Conservation (phyloP, 2,329 filamentous ascomycete species). For the Penicillium brasilianum region DNA sequence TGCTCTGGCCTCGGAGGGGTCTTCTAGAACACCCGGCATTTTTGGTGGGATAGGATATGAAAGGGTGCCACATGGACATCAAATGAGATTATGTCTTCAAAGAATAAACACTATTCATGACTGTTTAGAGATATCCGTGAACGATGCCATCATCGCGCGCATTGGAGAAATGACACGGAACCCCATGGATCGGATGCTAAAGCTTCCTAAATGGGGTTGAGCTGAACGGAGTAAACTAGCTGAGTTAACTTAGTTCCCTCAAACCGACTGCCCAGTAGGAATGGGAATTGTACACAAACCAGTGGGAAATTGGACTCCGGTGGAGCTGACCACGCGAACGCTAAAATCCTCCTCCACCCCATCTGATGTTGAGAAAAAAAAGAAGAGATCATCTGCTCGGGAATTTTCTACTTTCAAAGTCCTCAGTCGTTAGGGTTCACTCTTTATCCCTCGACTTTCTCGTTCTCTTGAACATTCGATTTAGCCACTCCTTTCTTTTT, state of each 20-base stretch:
- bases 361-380: background rate
- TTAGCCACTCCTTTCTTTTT: background rate
- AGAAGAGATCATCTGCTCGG: background rate
- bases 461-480: background rate
- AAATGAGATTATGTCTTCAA: background rate
- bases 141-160: too few species aligned
- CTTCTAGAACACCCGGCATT: slow-evolving; percentile 12
- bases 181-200: slow-evolving; percentile 10
- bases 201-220: slow-evolving; percentile 10
- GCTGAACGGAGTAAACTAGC: background rate
- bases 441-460: slow-evolving; percentile 5
- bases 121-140: background rate
- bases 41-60: background rate
- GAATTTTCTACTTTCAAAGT: background rate
- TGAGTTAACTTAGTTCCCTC: background rate
- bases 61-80: slow-evolving; percentile 1
- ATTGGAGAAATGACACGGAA: background rate
- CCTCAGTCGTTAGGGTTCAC: slow-evolving; percentile 2
- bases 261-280: background rate
- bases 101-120: background rate
- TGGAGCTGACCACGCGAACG: slow-evolving; percentile 28
- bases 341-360: slow-evolving; percentile 14
- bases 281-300: slow-evolving; percentile 12
- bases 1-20: background rate
- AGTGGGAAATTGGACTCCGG: slow-evolving; percentile 31